Evolutionary conservation across 176 grass and related monocot species (phyloP).

Genomic region (Guadua angustifolia): DNA sequence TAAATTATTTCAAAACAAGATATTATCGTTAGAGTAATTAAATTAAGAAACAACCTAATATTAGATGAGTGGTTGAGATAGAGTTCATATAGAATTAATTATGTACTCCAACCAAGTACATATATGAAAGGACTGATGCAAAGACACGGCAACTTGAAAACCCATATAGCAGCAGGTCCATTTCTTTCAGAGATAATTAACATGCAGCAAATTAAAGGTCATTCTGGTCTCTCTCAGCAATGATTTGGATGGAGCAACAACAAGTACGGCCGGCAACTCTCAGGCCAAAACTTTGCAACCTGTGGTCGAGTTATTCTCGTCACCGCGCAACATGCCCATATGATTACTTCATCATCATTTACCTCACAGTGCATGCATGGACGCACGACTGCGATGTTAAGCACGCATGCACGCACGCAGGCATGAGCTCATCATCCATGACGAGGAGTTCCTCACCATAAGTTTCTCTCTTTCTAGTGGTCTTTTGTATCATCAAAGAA

Average conservation of each 20-base stretch:
- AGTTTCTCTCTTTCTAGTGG: not conserved
- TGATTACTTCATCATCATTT: not conserved
- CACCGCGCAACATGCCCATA: conserved; percentile 11
- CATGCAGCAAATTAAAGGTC: not conserved
- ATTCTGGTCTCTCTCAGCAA: conserved; percentile 2
- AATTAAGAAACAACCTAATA: not conserved
- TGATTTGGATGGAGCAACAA: conserved; percentile 45
- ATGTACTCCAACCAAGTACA: not conserved
- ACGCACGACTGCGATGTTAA: conserved; percentile 1
- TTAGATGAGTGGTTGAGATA: not conserved
- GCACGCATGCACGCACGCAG: not conserved
- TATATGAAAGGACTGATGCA: not conserved
- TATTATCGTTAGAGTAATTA: not conserved
- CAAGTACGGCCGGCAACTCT: not conserved
- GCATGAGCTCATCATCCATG: not conserved
- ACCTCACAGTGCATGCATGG: not conserved
- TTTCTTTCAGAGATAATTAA: not conserved
- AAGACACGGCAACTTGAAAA: conserved; percentile 5
- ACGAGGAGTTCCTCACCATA: conserved; percentile 31
- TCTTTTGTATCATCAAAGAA: not conserved
- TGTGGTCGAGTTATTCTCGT: conserved; percentile 35
- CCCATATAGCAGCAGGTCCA: not conserved
- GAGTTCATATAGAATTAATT: not conserved
- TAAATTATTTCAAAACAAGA: conserved; percentile 1
- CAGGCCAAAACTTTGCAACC: conserved; percentile 40